Base-by-base conservation (phyloP, 371 early-diverging fungal species). In the Syncephalastrum monosporum region DNA sequence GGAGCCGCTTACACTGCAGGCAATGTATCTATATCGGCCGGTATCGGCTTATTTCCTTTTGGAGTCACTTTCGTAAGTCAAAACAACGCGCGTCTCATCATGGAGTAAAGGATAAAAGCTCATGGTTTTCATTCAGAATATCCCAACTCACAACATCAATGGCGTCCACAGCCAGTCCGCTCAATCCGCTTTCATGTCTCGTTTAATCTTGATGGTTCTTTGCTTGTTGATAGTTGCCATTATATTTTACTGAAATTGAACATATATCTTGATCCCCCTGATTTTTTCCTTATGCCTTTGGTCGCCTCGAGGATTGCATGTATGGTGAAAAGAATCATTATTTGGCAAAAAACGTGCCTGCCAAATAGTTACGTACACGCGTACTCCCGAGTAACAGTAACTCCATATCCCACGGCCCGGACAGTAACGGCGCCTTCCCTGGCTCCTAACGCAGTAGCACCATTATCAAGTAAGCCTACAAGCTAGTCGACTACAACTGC, bases 41-140 rank as follows among this genome's bases (percentile, higher is more conserved):
- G 80, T 5, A 67, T 81, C 42, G 78, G 81, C 10, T 57, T 82
- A 38, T 74, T 84, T 61, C 82, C 84, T 13, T 82, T 87, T 64
- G 82, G 84, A 10, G 70, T 84, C 46, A 73, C 76, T 7, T 77
- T 78, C 60, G 79, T 80, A 65, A 75, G 61, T 64, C 38, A 33
- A 5, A 0, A 33, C 0, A 33, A 33, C 7, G 3, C 7, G 29
- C 29, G 7, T 29, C 29, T 27, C 27, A 27, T 27, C 7, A 27
- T 27, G 7, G 7, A 2, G 21, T 21, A 21, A 21, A 21, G 21
- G 21, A 3, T 7, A 27, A 2, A 10, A 10, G 38, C 38, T 51
- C 23, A 42, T 27, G 4, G 27, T 27, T 27, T 27, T 7, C 27
- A 7, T 27, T 2, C 29, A 73, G 74, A 73, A 69, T 65, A 62